phyloP scores from a whole-genome alignment of 2,329 filamentous ascomycete species.

The Trichoderma breve region DNA sequence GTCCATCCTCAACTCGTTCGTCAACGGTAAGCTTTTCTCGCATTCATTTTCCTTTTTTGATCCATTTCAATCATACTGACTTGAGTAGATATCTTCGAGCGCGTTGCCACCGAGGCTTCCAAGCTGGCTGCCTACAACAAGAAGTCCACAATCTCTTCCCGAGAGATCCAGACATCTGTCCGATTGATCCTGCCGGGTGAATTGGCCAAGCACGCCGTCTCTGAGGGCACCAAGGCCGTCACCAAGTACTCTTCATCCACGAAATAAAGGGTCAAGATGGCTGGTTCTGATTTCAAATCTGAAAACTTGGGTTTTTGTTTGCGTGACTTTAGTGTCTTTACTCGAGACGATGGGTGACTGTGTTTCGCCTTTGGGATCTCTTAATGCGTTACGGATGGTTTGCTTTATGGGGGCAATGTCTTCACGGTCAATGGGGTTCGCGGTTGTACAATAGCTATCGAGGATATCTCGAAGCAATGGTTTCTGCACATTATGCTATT shows the following conservation, averaged over 20 bases:
- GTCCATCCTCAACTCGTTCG: conserved; percentile 99
- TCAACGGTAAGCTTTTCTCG: conserved; percentile 71
- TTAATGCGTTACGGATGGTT: conserved; percentile 75
- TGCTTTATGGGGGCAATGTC: conserved; percentile 66
- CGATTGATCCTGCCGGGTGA: conserved; percentile 97
- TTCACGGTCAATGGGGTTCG: conserved; percentile 69
- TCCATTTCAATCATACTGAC: not conserved
- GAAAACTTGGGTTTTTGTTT: conserved; percentile 41
- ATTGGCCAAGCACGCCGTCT: conserved; percentile 98
- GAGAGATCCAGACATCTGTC: conserved; percentile 99
- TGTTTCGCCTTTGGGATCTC: conserved; percentile 49
- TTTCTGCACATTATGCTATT: conserved; percentile 56
- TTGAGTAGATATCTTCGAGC: conserved; percentile 89
- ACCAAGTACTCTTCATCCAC: conserved; percentile 99
- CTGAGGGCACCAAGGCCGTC: conserved; percentile 98
- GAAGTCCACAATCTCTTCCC: conserved; percentile 99
- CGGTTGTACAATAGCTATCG: conserved; percentile 70
- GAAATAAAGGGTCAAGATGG: conserved; percentile 67
- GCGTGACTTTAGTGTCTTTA: conserved; percentile 60
- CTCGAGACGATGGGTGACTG: conserved; percentile 45
- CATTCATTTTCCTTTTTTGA: not conserved
- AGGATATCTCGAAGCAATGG: conserved; percentile 62
- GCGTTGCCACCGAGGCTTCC: conserved; percentile 95
- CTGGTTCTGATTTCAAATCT: conserved; percentile 55
- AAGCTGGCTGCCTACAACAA: conserved; percentile 99